A percentile compares a stretch with the other conserved stretches of the same genome.
Conservation (phyloP, 148 eudicot species). For the Silene uniflora region DNA sequence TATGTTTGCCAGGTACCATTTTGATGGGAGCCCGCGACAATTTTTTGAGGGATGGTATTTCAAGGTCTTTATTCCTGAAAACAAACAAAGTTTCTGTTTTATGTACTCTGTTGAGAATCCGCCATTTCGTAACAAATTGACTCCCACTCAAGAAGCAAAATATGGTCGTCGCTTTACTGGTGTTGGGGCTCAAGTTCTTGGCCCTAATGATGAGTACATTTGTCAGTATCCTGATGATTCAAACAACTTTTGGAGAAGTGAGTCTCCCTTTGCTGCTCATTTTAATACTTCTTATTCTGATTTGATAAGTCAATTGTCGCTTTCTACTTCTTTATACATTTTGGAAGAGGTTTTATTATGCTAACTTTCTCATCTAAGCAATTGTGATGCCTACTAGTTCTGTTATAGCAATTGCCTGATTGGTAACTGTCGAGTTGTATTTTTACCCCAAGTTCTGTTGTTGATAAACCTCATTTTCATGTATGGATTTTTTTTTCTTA, state of each 20-base stretch:
- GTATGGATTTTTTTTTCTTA: too few relatives aligned
- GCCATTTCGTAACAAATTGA: conserved; percentile 59
- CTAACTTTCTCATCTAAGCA: conserved; percentile 3
- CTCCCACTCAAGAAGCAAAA: conserved; percentile 49
- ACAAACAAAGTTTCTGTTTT: conserved; percentile 90
- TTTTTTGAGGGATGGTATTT: conserved; percentile 99
- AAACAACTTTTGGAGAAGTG: conserved; percentile 90
- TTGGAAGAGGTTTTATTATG: not conserved
- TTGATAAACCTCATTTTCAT: not conserved
- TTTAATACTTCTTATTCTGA: too few relatives aligned
- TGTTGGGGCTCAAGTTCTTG: conserved; percentile 91
- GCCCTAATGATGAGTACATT: conserved; percentile 89
- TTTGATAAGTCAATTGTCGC: not conserved
- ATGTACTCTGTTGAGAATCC: conserved; percentile 97
- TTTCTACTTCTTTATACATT: not conserved
- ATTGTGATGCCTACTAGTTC: not conserved
- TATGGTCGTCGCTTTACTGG: conserved; percentile 79
- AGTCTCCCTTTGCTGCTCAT: conserved; percentile 24
- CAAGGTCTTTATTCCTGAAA: conserved; percentile 84
- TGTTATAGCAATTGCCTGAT: not conserved
- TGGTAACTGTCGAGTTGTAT: not conserved
- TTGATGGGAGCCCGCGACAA: conserved; percentile 67
- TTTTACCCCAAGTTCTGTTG: not conserved
- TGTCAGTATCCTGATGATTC: conserved; percentile 73
- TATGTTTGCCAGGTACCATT: conserved; percentile 73